phyloP scores from a whole-genome alignment of 2,329 filamentous ascomycete genomes.

The Penicillium sp. region DNA sequence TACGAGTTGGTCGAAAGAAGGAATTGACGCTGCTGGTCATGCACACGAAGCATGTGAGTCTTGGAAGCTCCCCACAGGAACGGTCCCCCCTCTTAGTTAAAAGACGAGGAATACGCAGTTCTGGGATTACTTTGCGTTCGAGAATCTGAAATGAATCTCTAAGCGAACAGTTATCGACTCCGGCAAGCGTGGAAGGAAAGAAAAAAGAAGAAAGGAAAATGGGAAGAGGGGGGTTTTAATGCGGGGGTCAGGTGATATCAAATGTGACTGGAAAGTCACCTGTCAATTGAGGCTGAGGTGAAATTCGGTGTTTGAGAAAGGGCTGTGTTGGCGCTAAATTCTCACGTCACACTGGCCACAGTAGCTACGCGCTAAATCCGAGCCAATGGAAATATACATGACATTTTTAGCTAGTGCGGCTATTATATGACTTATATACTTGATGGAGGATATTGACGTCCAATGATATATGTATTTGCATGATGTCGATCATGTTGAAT shows the following conservation, averaged over 20 bases:
- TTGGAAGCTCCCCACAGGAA: conserved; percentile 51
- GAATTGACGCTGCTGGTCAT: conserved; percentile 50
- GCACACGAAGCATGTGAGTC: conserved; percentile 51
- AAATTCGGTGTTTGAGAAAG: conserved; percentile 8
- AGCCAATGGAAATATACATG: too few species aligned
- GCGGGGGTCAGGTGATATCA: conserved; percentile 29
- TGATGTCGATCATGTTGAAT: conserved; percentile 7
- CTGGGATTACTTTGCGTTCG: conserved; percentile 49
- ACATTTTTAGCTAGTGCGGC: neutral
- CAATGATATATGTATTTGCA: neutral
- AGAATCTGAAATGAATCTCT: conserved; percentile 34
- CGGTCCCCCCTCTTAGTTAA: conserved; percentile 32
- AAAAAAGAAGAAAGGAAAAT: conserved; percentile 38
- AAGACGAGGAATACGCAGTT: conserved; percentile 30
- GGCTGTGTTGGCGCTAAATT: conserved; percentile 12
- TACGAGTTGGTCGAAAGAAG: conserved; percentile 35
- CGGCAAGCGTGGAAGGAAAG: conserved; percentile 48
- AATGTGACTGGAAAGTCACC: conserved; percentile 8
- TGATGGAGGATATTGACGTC: neutral
- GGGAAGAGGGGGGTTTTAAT: conserved; percentile 30
- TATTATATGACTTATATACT: neutral
- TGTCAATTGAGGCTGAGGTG: neutral
- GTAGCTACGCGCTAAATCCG: neutral
- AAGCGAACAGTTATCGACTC: conserved; percentile 41
- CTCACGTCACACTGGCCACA: conserved; percentile 8